phyloP scores from a whole-genome alignment of 1,284 basidiomycete species.

The Ganoderma boninense region DNA sequence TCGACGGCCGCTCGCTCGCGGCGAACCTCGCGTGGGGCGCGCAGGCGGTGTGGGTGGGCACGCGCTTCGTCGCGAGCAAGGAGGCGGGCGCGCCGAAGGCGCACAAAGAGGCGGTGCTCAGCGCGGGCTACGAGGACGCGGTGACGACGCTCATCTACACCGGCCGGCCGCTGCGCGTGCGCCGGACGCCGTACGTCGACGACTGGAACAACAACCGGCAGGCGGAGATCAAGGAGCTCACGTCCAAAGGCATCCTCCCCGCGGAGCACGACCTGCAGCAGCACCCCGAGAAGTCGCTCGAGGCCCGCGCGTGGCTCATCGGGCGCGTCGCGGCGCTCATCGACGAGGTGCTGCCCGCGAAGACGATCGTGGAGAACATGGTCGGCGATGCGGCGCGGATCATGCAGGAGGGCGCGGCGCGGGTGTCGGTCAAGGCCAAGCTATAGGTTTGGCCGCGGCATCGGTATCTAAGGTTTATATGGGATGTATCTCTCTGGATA shows the following conservation, averaged over 20 bases:
- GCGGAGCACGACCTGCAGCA: constrained; percentile 73
- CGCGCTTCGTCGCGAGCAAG: constrained; percentile 83
- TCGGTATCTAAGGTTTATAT: constrained; percentile 15
- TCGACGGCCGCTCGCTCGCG: constrained; percentile 86
- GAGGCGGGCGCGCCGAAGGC: constrained; percentile 85
- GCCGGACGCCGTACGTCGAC: constrained; percentile 82
- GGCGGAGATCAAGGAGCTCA: constrained; percentile 79
- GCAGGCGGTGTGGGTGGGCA: constrained; percentile 76
- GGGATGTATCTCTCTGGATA: not conserved
- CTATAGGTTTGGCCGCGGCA: constrained; percentile 39
- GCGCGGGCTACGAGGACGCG: constrained; percentile 75
- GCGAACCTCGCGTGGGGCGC: constrained; percentile 88
- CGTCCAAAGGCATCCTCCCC: constrained; percentile 81
- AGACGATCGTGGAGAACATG: constrained; percentile 86
- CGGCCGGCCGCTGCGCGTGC: constrained; percentile 87
- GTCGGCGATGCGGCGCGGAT: constrained; percentile 70
- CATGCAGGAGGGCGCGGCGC: constrained; percentile 47
- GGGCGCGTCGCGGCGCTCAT: constrained; percentile 82
- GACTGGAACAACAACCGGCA: constrained; percentile 67
- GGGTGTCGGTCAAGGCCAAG: constrained; percentile 52
- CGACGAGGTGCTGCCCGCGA: constrained; percentile 78
- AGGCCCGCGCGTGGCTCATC: constrained; percentile 75
- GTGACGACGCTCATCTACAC: constrained; percentile 86
- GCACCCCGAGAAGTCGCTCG: constrained; percentile 76
- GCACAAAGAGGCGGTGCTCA: constrained; percentile 82